These are phyloP conservation scores for Penicillium verhagenii DNA, from an alignment of 495 filamentous ascomycete species.

Conservation along the genomic window DNA sequence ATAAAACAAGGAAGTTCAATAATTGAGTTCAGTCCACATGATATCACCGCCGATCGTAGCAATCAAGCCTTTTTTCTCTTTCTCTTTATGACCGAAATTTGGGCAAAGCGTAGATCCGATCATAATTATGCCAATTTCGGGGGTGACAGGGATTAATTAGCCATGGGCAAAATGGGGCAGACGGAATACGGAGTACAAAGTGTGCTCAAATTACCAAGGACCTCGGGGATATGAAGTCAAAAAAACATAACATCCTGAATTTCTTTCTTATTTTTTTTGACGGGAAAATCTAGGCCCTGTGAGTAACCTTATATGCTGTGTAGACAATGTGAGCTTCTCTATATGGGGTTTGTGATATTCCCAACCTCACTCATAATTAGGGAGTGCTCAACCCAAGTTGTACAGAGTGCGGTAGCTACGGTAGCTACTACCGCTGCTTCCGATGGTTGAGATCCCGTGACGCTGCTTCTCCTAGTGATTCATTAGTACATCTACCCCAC, in stretches of 20 bases:
- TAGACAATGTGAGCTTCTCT: no score
- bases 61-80: slow-evolving; percentile 1
- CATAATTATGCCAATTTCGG: background rate
- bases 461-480: no score
- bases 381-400: no score
- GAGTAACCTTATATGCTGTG: no score
- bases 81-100: background rate
- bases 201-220: background rate
- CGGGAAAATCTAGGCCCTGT: background rate
- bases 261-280: no score
- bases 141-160: background rate
- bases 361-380: no score
- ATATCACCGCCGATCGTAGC: background rate
- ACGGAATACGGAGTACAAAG: background rate
- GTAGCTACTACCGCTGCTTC: no score
- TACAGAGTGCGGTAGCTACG: no score
- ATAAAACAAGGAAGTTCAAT: background rate
- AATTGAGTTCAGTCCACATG: background rate
- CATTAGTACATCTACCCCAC: no score
- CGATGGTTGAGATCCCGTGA: no score
- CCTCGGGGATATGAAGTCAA: background rate
- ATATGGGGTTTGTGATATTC: no score
- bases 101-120: background rate
- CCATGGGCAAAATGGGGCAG: background rate
- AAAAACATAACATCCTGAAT: background rate